A percentile compares a stretch with the other conserved stretches of the same genome.
Evolutionary conservation across 495 filamentous ascomycete species (phyloP).

Genomic region (Penicillium crystallinum): DNA sequence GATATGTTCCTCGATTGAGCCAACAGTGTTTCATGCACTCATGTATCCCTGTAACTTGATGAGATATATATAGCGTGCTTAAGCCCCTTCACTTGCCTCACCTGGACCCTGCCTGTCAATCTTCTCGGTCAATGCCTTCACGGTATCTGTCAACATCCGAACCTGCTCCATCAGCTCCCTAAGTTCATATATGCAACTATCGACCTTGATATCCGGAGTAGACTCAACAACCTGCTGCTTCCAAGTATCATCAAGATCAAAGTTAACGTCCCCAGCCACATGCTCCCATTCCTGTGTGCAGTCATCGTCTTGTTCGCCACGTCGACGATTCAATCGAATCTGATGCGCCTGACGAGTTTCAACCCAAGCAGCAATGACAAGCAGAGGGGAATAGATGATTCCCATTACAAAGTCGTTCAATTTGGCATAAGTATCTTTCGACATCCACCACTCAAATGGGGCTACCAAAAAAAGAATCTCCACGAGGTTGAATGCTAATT

Average conservation of each 20-base stretch:
- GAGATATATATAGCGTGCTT: not conserved
- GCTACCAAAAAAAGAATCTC: slow-evolving; percentile 75
- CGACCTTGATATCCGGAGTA: slow-evolving; percentile 71
- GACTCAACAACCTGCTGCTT: slow-evolving; percentile 63
- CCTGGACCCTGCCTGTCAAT: not conserved
- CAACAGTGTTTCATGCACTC: too few species aligned
- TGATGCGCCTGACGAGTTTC: slow-evolving; percentile 65
- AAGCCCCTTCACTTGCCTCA: not conserved
- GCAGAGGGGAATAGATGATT: slow-evolving; percentile 75
- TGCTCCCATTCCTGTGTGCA: slow-evolving; percentile 90
- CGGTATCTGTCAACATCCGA: slow-evolving; percentile 56
- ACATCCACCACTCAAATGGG: slow-evolving; percentile 95
- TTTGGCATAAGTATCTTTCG: slow-evolving; percentile 58
- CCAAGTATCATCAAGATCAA: slow-evolving; percentile 81
- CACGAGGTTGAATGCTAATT: slow-evolving; percentile 75
- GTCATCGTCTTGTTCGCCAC: slow-evolving; percentile 89
- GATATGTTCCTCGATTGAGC: too few species aligned
- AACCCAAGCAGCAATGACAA: slow-evolving; percentile 70
- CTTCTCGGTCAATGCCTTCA: slow-evolving; percentile 41
- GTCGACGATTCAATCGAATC: slow-evolving; percentile 65
- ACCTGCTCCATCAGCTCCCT: slow-evolving; percentile 65
- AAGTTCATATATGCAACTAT: slow-evolving; percentile 64
- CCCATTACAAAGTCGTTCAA: slow-evolving; percentile 87
- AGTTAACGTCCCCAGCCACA: slow-evolving; percentile 63
- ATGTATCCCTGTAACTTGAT: too few species aligned